Evolutionary conservation across 306 rosid species (phyloP), one percentile per base, ranked within the genome.

Genomic region (Pterocarpus santalinus): DNA sequence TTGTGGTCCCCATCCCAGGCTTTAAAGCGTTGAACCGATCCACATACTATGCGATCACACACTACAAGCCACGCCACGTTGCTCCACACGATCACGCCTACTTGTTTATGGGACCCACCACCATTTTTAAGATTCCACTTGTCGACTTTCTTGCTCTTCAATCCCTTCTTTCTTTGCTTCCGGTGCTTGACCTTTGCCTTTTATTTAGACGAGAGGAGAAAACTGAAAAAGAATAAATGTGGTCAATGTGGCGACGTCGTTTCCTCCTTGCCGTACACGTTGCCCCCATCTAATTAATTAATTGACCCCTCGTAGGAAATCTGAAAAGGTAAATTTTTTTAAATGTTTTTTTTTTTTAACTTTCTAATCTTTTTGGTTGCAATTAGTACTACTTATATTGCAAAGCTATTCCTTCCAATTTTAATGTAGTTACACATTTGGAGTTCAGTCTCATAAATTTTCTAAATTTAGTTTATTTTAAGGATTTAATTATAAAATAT

Each of bases 191-290:
- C 2, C 28, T 57, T 57, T 17, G 13, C 4, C 6, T 47, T 69
- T 69, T 46, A 41, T 46, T 69, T 46, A 44, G 74, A 68, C 73
- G 3, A 11, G 1, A 49, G 35, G 22, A 0, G 9, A n/a, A 22
- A 22, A 22, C 28, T 22, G 28, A 22, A 22, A 22, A 22, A 22
- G 28, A 22, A 22, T 22, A 22, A 22, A 22, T 22, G 28, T 22
- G 28, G 28, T 22, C 28, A 22, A 22, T 22, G 44, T 4, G 30
- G 51, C 32, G 33, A 4, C 6, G 64, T 32, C 63, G 13, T 34
- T 9, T 5, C 28, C 60, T 79, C 47, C 0, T 5, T 8, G 6
- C 81, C 74, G 69, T 80, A 43, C 87, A 83, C 87, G 81, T 77
- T 68, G 8, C 1, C 49, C 72, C 11, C 8, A n/a, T 9, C 4